Base-by-base conservation (phyloP, 148 eudicot species). In the Linanthus parryae region DNA sequence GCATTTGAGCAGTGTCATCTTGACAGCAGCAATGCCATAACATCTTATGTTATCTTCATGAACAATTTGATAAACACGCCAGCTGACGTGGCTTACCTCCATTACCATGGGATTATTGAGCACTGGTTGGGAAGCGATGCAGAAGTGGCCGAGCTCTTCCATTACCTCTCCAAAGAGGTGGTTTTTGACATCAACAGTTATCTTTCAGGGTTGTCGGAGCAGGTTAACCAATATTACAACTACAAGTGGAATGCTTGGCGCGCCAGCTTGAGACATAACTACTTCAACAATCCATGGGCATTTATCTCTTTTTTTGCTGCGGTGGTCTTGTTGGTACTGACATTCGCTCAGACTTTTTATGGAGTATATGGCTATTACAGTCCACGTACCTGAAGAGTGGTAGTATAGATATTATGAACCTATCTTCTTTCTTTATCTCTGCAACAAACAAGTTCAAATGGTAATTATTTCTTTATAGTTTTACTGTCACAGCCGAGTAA, bases 241-340 rank as follows among this genome's bases (percentile, higher is more conserved):
- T 78, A 79, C 25, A 35, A 76, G 64, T 87, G 94, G 94, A 87
- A 84, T 16, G 77, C 85, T 31, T 92, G 98, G 98, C 63, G 77
- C 7, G 94, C 94, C 0, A 87, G 79, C 57, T 62, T 92, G 55
- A 87, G 59, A 66, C 94, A 87, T 54, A 79, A 60, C 45, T 92
- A 91, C 48, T 91, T 91, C 30, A 81, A 70, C 57, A 91, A 81
- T 73, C 98, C 98, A 4, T 91, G 98, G 98, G 83, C 90, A 16
- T 55, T 87, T 10, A 77, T 87, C 42, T 91, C 98, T 2, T 77
- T 91, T 33, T 10, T 84, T 13, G 98, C 96, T 48, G 96, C 90
- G 36, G 88, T 84, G 22, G 54, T 92, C 15, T 65, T 92, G 72
- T 26, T 92, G 55, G 9, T 77, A 40, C 80, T 91, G 13, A 91